These are phyloP conservation scores for Argentina anserina DNA, from an alignment of 306 rosid genomes.

Conservation along the genomic window DNA sequence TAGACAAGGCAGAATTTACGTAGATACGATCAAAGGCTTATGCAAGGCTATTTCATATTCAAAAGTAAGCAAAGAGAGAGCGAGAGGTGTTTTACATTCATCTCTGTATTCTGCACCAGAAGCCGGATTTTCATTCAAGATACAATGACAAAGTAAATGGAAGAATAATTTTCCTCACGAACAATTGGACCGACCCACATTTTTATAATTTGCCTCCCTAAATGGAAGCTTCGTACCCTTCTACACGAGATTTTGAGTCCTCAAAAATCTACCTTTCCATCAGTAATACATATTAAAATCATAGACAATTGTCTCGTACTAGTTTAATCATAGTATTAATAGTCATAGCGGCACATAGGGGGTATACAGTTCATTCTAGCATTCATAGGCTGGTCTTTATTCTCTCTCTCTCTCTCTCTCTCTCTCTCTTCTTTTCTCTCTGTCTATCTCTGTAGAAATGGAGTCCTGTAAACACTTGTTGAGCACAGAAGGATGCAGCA, in stretches of 20 bases:
- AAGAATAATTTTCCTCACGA: neutral
- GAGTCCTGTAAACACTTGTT: constrained; percentile 38
- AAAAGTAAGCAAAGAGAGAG: constrained; percentile 3
- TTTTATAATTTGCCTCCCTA: neutral
- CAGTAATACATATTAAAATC: constrained; percentile 4
- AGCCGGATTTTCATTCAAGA: constrained; percentile 33
- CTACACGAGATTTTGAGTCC: constrained; percentile 10
- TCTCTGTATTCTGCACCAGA: constrained; percentile 34
- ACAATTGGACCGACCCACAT: neutral
- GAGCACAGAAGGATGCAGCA: constrained; percentile 67
- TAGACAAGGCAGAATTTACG: constrained; percentile 28
- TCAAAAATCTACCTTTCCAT: constrained; percentile 13
- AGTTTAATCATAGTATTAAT: constrained; percentile 25
- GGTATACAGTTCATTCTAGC: constrained; percentile 29
- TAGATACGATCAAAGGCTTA: constrained; percentile 15
- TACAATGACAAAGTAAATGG: neutral
- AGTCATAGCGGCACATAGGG: constrained; percentile 3
- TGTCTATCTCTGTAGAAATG: constrained; percentile 12
- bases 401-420: constrained; percentile 9
- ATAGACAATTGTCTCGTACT: constrained; percentile 4
- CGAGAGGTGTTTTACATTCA: constrained; percentile 27
- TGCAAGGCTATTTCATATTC: constrained; percentile 23
- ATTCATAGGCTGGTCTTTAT: constrained; percentile 18
- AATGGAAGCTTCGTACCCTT: constrained; percentile 18
- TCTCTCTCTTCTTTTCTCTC: constrained; percentile 5